These are phyloP conservation scores for Rhizophagus prolifer DNA, from an alignment of 192 early-diverging fungal genomes.

Conservation along the genomic window DNA sequence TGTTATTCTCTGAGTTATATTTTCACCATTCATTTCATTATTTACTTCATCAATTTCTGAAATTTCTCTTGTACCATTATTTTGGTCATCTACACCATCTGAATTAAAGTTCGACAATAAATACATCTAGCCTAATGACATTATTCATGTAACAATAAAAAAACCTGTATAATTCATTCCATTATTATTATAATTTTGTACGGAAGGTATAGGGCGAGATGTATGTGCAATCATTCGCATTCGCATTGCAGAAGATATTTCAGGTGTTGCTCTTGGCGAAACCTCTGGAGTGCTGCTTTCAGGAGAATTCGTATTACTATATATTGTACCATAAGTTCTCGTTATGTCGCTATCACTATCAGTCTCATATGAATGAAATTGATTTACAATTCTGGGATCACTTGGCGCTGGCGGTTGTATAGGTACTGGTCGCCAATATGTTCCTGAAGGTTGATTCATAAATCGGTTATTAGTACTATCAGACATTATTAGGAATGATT, in stretches of 20 bases:
- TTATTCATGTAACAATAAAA: not conserved
- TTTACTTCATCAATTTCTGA: not conserved
- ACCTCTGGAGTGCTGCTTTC: not conserved
- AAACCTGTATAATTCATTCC: not conserved
- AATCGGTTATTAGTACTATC: not conserved
- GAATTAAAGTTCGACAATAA: not conserved
- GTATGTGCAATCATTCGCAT: not conserved
- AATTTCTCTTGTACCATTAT: not conserved
- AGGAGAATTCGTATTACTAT: not conserved
- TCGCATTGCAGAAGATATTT: not conserved
- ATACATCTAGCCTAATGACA: not conserved
- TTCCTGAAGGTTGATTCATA: not conserved
- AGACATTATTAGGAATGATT: not conserved
- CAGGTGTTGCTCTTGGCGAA: not conserved
- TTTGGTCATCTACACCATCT: not conserved
- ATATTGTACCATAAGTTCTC: not conserved
- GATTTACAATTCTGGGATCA: not conserved
- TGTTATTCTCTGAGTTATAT: no score
- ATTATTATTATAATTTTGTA: not conserved
- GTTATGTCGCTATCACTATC: not conserved
- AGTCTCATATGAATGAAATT: not conserved
- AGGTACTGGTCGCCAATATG: not conserved
- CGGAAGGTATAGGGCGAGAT: not conserved
- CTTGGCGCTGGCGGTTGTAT: not conserved
- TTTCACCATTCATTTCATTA: not conserved